Conservation (phyloP, 1,284 basidiomycete genomes). For the Inonotus obliquus region DNA sequence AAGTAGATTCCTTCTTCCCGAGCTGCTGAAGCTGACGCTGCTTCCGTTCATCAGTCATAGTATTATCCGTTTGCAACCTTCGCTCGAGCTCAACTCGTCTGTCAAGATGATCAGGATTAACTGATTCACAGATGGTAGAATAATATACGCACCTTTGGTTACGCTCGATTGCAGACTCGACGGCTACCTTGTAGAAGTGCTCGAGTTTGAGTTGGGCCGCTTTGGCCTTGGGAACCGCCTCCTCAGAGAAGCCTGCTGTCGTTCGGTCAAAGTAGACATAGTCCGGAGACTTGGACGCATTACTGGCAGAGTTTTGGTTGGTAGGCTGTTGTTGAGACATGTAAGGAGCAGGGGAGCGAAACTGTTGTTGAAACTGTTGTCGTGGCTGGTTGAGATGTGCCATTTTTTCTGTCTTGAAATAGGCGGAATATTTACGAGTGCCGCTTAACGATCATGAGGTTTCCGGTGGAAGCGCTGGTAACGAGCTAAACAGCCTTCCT, state of each 20-base stretch:
- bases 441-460: neutral
- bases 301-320: conserved; percentile 18
- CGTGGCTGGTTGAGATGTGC: conserved; percentile 18
- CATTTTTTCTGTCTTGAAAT: conserved; percentile 1
- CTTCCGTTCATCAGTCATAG: conserved; percentile 79
- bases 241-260: conserved; percentile 79
- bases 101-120: conserved; percentile 16
- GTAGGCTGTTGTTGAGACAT: conserved; percentile 25
- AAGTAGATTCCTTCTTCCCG: conserved; percentile 88
- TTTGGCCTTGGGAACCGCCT: conserved; percentile 88
- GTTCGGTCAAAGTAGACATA: conserved; percentile 97
- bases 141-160: conserved; percentile 45
- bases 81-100: conserved; percentile 94
- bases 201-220: conserved; percentile 97
- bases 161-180: conserved; percentile 82
- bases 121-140: conserved; percentile 12
- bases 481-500: neutral
- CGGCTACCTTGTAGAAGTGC: conserved; percentile 95
- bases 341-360: conserved; percentile 11
- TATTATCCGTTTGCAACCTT: conserved; percentile 70
- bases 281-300: conserved; percentile 43
- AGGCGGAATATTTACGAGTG: conserved; percentile 3
- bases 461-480: neutral
- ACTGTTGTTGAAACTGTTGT: conserved; percentile 13
- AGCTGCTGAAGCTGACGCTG: conserved; percentile 88